Percentiles rank a stretch among this genome's conserved stretches.
Conservation (phyloP, 2,329 filamentous ascomycete genomes). For the Penicillium janthinellum region DNA sequence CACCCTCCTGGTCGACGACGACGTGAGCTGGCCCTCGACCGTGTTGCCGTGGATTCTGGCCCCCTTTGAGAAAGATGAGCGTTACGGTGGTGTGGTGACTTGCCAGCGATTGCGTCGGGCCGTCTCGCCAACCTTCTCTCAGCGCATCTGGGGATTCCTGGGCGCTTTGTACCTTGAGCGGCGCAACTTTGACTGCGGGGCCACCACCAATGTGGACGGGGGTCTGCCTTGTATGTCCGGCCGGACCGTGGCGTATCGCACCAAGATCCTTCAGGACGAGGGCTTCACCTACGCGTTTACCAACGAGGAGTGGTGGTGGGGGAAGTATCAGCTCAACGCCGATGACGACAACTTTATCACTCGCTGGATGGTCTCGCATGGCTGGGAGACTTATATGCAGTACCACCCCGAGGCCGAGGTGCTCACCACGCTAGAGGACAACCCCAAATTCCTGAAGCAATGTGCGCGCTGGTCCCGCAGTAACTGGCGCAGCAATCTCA, state of each 20-base stretch:
- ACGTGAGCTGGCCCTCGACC: slow-evolving; percentile 87
- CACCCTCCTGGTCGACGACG: slow-evolving; percentile 92
- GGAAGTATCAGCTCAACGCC: slow-evolving; percentile 85
- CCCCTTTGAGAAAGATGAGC: slow-evolving; percentile 76
- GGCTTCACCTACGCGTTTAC: slow-evolving; percentile 88
- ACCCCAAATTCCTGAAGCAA: slow-evolving; percentile 86
- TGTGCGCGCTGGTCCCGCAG: slow-evolving; percentile 94
- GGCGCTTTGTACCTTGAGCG: slow-evolving; percentile 90
- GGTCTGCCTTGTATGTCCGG: slow-evolving; percentile 97
- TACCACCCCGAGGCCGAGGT: slow-evolving; percentile 90
- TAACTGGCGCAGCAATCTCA: slow-evolving; percentile 97
- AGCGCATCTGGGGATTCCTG: slow-evolving; percentile 80
- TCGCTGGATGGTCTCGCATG: slow-evolving; percentile 87
- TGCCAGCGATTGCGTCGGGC: slow-evolving; percentile 82
- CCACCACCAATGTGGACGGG: slow-evolving; percentile 91
- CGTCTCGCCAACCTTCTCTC: slow-evolving; percentile 59
- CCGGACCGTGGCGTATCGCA: slow-evolving; percentile 87
- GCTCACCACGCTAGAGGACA: slow-evolving; percentile 88
- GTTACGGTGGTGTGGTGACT: slow-evolving; percentile 87
- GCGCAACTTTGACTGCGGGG: slow-evolving; percentile 94
- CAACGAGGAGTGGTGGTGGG: slow-evolving; percentile 78
- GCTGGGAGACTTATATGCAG: slow-evolving; percentile 94
- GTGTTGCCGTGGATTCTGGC: slow-evolving; percentile 90
- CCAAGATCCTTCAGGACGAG: slow-evolving; percentile 80
- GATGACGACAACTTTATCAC: slow-evolving; percentile 99